phyloP scores from a whole-genome alignment of 2,329 filamentous ascomycete genomes.

The Colletotrichum caudatum region DNA sequence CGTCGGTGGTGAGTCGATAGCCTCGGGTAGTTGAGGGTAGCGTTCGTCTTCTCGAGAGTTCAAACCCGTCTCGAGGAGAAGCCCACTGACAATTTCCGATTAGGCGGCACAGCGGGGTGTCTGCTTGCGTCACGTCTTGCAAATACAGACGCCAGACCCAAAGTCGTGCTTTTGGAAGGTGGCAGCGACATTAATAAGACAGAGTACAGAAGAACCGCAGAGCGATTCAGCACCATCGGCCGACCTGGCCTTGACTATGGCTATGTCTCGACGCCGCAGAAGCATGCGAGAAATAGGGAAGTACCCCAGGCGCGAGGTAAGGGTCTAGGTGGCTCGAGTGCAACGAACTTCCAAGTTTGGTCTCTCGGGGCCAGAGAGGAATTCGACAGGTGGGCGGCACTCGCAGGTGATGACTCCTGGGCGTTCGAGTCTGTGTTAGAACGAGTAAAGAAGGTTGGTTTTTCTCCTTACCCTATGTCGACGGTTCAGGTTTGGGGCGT shows the following conservation, averaged over 20 bases:
- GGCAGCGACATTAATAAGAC: slow-evolving; percentile 61
- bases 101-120: slow-evolving; percentile 72
- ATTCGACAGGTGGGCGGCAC: slow-evolving; percentile 70
- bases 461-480: not conserved
- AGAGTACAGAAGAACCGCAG: slow-evolving; percentile 60
- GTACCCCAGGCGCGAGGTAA: slow-evolving; percentile 64
- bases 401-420: slow-evolving; percentile 66
- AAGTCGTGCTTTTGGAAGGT: slow-evolving; percentile 71
- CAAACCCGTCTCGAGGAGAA: not conserved
- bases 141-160: slow-evolving; percentile 58
- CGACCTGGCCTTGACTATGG: slow-evolving; percentile 64
- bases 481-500: too few relatives aligned
- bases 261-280: slow-evolving; percentile 63
- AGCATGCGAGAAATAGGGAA: slow-evolving; percentile 56
- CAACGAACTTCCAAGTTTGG: slow-evolving; percentile 68
- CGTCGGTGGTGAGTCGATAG: slow-evolving; percentile 49
- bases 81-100: not conserved
- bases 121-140: slow-evolving; percentile 66
- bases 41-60: not conserved
- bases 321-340: slow-evolving; percentile 63
- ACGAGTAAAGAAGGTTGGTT: slow-evolving; percentile 17
- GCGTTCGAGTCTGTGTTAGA: slow-evolving; percentile 22
- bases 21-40: not conserved
- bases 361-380: slow-evolving; percentile 69
- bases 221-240: slow-evolving; percentile 66